Percentiles rank a stretch among this genome's conserved stretches.
Evolutionary conservation across 1,284 basidiomycete species (phyloP).

Genomic region (Fomitopsis pinicola): DNA sequence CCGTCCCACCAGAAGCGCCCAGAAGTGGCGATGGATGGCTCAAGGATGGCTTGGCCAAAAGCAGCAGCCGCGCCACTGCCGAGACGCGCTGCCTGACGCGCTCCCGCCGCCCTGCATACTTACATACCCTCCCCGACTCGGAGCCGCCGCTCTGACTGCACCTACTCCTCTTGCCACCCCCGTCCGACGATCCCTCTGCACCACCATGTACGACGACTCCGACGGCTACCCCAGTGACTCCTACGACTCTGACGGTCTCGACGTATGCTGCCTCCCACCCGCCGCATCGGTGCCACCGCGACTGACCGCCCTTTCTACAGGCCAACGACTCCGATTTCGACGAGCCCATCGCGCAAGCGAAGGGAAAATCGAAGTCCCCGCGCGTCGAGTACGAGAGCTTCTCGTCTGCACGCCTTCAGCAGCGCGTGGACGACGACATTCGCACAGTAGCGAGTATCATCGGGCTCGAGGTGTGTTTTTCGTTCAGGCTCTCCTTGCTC

Average conservation of each 20-base stretch:
- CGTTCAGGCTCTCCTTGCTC: constrained; percentile 2
- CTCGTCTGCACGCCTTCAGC: constrained; percentile 36
- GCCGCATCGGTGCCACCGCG: constrained; percentile 1
- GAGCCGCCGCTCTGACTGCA: neutral
- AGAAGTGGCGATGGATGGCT: no score
- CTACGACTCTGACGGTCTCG: constrained; percentile 26
- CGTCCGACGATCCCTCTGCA: neutral
- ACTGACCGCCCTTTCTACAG: constrained; percentile 8
- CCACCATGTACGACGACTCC: constrained; percentile 28
- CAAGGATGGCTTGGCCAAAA: no score
- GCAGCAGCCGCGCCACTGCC: neutral
- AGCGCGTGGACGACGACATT: constrained; percentile 42
- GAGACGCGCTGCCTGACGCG: neutral
- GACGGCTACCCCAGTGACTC: constrained; percentile 24
- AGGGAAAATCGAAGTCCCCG: constrained; percentile 24
- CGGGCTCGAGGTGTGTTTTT: constrained; percentile 42
- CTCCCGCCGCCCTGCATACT: neutral
- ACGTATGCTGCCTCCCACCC: constrained; percentile 15
- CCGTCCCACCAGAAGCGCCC: no score
- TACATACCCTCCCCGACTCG: neutral
- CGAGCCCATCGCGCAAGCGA: constrained; percentile 17
- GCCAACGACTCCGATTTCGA: constrained; percentile 28
- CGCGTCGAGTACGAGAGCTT: constrained; percentile 31
- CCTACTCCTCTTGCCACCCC: neutral
- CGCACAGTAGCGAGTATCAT: constrained; percentile 44